Percentiles rank a stretch among this genome's conserved stretches.
These are phyloP conservation scores for Trypethelium eluteriae DNA, from an alignment of 495 filamentous ascomycete genomes.

Conservation along the genomic window DNA sequence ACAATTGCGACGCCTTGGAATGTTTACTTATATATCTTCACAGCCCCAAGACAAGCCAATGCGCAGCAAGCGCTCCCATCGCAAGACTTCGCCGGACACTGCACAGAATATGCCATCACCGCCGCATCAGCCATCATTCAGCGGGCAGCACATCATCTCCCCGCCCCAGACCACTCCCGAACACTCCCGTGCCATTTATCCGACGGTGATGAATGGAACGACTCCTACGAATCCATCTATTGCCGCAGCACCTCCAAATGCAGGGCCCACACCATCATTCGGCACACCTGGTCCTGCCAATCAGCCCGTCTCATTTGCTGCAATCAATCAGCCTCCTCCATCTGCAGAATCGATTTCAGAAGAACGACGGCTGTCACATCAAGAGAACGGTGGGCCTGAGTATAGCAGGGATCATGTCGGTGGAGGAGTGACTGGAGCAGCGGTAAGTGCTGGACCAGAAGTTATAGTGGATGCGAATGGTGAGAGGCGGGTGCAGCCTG, in stretches of 20 bases:
- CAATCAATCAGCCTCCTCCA: slow-evolving; percentile 15
- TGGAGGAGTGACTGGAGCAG: slow-evolving; percentile 16
- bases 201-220: slow-evolving; percentile 2
- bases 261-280: background rate
- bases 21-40: slow-evolving; percentile 13
- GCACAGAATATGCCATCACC: slow-evolving; percentile 13
- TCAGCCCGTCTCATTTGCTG: slow-evolving; percentile 6
- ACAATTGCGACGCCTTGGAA: background rate
- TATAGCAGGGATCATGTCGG: slow-evolving; percentile 16
- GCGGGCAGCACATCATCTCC: slow-evolving; percentile 19
- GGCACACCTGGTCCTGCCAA: background rate
- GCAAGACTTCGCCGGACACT: slow-evolving; percentile 23
- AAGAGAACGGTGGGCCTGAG: slow-evolving; percentile 13
- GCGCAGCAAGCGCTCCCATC: slow-evolving; percentile 70
- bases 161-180: slow-evolving; percentile 8
- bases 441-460: slow-evolving; percentile 18
- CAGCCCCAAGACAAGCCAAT: slow-evolving; percentile 88
- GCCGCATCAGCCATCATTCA: slow-evolving; percentile 18
- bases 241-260: slow-evolving; percentile 20
- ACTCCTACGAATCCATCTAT: background rate
- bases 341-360: background rate
- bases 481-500: slow-evolving; percentile 21
- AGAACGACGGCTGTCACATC: background rate
- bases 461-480: slow-evolving; percentile 27
- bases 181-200: background rate